phyloP scores from a whole-genome alignment of 2,329 filamentous ascomycete species.

The Colletotrichum camelliae region DNA sequence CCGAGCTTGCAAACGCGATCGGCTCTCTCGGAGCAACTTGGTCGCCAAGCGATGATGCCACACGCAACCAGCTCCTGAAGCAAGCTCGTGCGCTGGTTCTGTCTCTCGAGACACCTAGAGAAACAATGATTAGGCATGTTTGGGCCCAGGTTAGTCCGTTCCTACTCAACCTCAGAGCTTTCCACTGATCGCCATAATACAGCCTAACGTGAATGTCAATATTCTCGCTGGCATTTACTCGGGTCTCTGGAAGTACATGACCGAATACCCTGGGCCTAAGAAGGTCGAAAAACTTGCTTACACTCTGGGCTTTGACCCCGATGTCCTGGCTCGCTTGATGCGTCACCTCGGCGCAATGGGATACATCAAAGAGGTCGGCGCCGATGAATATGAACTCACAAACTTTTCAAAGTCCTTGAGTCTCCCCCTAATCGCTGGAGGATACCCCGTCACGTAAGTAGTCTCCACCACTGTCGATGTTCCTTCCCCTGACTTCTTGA shows the following conservation, averaged over 20 bases:
- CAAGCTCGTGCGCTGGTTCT: background rate
- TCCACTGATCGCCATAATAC: background rate
- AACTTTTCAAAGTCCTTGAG: conserved; percentile 34
- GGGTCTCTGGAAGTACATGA: background rate
- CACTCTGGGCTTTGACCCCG: background rate
- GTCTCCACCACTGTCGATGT: background rate
- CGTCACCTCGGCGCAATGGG: conserved; percentile 40
- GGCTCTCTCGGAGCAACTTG: background rate
- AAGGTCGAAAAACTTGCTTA: background rate
- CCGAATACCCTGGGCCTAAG: background rate
- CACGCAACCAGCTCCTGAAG: background rate
- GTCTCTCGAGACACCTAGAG: conserved; percentile 32
- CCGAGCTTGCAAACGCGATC: background rate
- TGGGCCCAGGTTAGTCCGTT: conserved; percentile 31
- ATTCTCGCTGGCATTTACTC: background rate
- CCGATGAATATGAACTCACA: conserved; percentile 35
- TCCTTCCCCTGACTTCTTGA: background rate
- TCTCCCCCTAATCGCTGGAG: conserved; percentile 26
- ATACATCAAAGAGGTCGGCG: conserved; percentile 34
- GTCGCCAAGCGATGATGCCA: background rate
- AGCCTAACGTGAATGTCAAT: background rate
- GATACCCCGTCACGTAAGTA: conserved; percentile 31
- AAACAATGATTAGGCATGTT: conserved; percentile 33
- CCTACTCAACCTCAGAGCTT: background rate
- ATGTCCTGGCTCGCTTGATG: conserved; percentile 32